phyloP scores from a whole-genome alignment of 2,329 filamentous ascomycete genomes.

The Emmonsiellopsis sp. region DNA sequence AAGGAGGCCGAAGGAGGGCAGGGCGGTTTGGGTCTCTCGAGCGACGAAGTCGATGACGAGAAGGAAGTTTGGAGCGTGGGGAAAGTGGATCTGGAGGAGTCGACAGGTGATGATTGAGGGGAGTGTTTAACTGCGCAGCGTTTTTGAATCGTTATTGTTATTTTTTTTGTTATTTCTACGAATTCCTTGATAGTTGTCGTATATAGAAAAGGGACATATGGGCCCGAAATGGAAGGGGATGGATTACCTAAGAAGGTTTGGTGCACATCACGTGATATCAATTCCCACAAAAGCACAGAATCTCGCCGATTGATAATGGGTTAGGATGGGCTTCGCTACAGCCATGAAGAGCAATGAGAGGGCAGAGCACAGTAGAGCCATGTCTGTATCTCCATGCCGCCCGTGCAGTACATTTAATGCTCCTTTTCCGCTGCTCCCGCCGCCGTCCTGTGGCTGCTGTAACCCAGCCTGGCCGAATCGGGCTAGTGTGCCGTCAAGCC shows the following conservation, averaged over 20 bases:
- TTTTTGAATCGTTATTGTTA: not conserved
- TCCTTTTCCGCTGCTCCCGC: no score
- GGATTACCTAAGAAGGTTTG: not conserved
- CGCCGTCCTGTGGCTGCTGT: not conserved
- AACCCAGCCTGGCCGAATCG: not conserved
- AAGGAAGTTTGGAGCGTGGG: slow-evolving; percentile 94
- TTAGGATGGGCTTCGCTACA: no score
- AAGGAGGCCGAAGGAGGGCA: slow-evolving; percentile 84
- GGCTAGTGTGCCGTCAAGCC: slow-evolving; percentile 4
- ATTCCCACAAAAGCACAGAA: not conserved
- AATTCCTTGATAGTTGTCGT: not conserved
- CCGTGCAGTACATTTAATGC: no score
- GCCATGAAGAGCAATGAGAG: no score
- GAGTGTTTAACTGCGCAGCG: not conserved
- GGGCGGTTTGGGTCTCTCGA: slow-evolving; percentile 74
- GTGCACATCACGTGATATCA: not conserved
- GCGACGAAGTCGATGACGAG: slow-evolving; percentile 90
- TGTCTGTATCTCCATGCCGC: no score
- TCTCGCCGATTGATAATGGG: not conserved
- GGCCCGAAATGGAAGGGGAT: not conserved
- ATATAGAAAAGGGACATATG: no score
- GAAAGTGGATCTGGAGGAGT: slow-evolving; percentile 66
- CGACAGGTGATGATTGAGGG: slow-evolving; percentile 23
- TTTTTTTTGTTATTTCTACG: not conserved
- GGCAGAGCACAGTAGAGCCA: no score